Percentiles rank a stretch among this genome's conserved stretches.
These are phyloP conservation scores for Paracorniculantispora psalliotae DNA, from an alignment of 2,329 filamentous ascomycete species.

Conservation along the genomic window DNA sequence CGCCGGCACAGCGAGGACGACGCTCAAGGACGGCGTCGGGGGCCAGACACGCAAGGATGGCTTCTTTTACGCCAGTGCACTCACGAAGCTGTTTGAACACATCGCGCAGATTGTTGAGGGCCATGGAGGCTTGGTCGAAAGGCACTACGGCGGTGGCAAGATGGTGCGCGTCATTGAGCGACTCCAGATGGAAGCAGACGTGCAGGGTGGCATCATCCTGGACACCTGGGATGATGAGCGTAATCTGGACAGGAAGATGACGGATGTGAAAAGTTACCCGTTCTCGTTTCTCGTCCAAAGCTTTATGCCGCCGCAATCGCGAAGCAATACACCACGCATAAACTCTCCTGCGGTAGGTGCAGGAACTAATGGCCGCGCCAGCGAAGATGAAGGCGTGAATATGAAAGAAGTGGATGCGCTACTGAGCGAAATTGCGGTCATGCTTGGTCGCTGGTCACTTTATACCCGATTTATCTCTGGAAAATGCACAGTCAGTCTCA, in stretches of 20 bases:
- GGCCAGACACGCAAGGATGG: conserved; percentile 55
- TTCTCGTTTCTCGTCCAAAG: conserved; percentile 97
- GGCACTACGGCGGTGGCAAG: conserved; percentile 86
- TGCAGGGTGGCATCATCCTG: conserved; percentile 91
- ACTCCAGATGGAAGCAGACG: conserved; percentile 88
- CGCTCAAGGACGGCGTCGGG: conserved; percentile 64
- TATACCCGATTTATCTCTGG: conserved; percentile 84
- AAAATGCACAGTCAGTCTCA: conserved; percentile 68
- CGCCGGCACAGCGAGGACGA: conserved; percentile 73
- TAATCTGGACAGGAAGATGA: conserved; percentile 76
- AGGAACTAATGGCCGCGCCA: conserved; percentile 50
- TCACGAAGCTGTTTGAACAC: conserved; percentile 93
- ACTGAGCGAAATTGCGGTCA: conserved; percentile 81
- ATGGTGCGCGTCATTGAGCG: conserved; percentile 94
- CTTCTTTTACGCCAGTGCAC: conserved; percentile 84
- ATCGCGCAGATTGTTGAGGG: conserved; percentile 95
- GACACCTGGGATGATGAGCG: conserved; percentile 95
- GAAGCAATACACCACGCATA: conserved; percentile 60
- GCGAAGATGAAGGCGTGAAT: conserved; percentile 88
- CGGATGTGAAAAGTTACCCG: conserved; percentile 94
- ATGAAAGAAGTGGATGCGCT: conserved; percentile 94
- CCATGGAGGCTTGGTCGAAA: conserved; percentile 84
- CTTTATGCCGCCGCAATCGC: conserved; percentile 70
- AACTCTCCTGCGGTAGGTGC: conserved; percentile 68
- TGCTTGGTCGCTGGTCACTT: conserved; percentile 89